Evolutionary conservation across 179 eudicot species (phyloP), one percentile per base, ranked within the genome.

Genomic region (Spinacia oleracea): DNA sequence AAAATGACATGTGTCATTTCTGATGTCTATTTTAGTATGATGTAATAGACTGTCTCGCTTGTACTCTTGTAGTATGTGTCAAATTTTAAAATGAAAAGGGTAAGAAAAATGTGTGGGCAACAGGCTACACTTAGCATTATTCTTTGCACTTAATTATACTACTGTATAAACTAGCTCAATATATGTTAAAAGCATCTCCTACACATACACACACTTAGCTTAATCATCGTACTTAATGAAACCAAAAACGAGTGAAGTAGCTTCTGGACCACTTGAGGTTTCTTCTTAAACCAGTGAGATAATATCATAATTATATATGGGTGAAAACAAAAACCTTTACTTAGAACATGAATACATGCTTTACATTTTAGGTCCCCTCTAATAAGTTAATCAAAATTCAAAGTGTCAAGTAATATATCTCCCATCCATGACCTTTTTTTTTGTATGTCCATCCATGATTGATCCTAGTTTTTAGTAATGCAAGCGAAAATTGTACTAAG

Each of bases 201-300:
- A 50, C 9, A 20, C 11, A 46, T 20, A 20, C 11, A 46, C 23
- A 75, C 14, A 66, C 48, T 50, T 38, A 38, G 40, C 40, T 38
- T 27, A 32, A 62, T 53, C 76, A 69, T 81, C 46, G 16, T 46
- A 68, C 43, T 56, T 58, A 69, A 48, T 75, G 79, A 70, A 69
- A n/a, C n/a, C n/a, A n/a, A n/a, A 69, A 14, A 21, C 34, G 25
- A 59, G 70, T 40, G 70, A 64, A 68, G 42, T 77, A 46, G 69
- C 45, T 66, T 43, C 35, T 74, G 82, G 85, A 82, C 85, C 85
- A 79, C 84, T 70, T 43, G 21, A 73, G 56, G 68, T 45, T 51
- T 74, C 75, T 69, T 63, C 72, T 53, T 78, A 75, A 82, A 74
- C 46, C 82, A 76, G 35, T 46, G 77, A 73, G 58, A 67, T 58